Evolutionary conservation across 2,329 filamentous ascomycete genomes (phyloP), one percentile per base, ranked within the genome.

Genomic region (Exophiala sp.): DNA sequence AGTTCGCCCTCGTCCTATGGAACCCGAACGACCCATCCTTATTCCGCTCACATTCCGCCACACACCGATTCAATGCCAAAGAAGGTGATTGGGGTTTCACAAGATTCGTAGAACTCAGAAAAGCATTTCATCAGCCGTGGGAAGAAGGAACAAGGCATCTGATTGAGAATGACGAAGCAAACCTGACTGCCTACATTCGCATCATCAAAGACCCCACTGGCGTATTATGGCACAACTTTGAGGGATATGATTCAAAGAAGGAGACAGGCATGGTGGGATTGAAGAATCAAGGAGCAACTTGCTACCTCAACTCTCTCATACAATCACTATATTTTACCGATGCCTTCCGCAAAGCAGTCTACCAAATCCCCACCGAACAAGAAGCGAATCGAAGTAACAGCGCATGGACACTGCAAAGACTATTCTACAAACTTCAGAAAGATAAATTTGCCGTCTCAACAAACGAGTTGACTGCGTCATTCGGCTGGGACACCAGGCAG

Each of bases 1-100:
- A 97, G 69, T 99, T 99, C 71, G 86, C 89, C 54, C 78, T 99
- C 45, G 92, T 97, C 3, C 78, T 99, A 50, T 96, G 89, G 86
- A 99, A 97, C 71, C 86, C 87, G 42, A 89, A 92, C 67, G 90
- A 96, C 65, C 92, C 94, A n/a, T 85, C 84, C 59, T 81, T 96
- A 64, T 90, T 87, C 70, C 72, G 81, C 36, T 79, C 80, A 47
- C 88, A 96, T 65, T 85, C 78, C 40, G 94, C 94, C n/a, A 90
- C 91, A 64, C 94, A 99, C 69, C 87, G 94, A 55, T 99, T 97
- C 71, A 97, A 91, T 3, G 89, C 88, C 60, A 94, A 97, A 40
- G 94, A 99, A 71, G 91, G 90, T 20, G 94, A 99, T 66, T 99
- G 94, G 94, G 94, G 94, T 1, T 99, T 99, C 70, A 99, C 94